phyloP scores from a whole-genome alignment of 352 stramenopile species.

The Blastocystis sp. region DNA sequence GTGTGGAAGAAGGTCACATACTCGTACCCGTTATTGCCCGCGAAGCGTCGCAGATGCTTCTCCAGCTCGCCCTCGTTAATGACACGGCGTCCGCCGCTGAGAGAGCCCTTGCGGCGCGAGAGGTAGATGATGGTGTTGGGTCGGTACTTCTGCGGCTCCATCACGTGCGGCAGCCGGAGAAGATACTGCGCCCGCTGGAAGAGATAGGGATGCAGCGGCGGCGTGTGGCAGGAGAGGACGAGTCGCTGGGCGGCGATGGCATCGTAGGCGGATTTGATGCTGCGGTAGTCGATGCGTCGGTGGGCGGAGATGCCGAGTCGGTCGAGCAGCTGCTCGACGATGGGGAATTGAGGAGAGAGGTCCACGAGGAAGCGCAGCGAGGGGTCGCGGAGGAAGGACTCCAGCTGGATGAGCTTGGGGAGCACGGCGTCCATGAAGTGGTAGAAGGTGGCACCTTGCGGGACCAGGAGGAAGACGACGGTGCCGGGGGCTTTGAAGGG shows the following conservation, averaged over 20 bases:
- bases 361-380: constrained; percentile 9
- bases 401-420: constrained; percentile 46
- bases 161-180: constrained; percentile 20
- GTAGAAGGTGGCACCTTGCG: constrained; percentile 20
- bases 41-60: not conserved
- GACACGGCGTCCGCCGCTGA: not conserved
- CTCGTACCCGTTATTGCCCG: not conserved
- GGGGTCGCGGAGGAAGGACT: constrained; percentile 34
- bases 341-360: not conserved
- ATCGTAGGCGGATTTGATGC: not conserved
- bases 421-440: constrained; percentile 47
- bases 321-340: not conserved
- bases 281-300: not conserved
- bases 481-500: not conserved
- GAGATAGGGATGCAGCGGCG: constrained; percentile 53
- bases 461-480: constrained; percentile 26
- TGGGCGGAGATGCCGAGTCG: constrained; percentile 11
- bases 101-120: not conserved
- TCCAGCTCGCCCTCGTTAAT: constrained; percentile 29
- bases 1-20: constrained; percentile 32
- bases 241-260: not conserved
- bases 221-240: constrained; percentile 21
- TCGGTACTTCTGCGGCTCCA: not conserved
- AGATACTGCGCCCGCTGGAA: constrained; percentile 44
- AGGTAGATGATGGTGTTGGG: constrained; percentile 17